Conservation (phyloP, 108 stramenopile genomes). For the Pseudonitzschia multiseries region DNA sequence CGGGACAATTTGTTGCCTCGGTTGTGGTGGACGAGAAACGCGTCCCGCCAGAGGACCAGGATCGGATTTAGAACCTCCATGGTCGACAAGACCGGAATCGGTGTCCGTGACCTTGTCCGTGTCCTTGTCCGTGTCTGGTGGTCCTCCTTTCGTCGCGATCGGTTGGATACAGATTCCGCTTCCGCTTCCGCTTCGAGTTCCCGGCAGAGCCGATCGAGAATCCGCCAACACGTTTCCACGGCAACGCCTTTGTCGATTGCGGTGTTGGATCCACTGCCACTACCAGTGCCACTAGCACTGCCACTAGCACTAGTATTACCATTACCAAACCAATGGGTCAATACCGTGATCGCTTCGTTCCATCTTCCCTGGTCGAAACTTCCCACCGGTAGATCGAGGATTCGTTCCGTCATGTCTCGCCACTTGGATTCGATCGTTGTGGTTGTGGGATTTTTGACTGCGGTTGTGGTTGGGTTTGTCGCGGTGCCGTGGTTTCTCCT, state of each 20-base stretch:
- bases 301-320: no score
- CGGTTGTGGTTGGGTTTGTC: background rate
- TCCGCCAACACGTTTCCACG: slow-evolving; percentile 5
- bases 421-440: slow-evolving; percentile 11
- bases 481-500: background rate
- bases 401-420: slow-evolving; percentile 12
- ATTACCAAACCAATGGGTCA: slow-evolving; percentile 4
- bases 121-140: background rate
- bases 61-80: slow-evolving; percentile 21
- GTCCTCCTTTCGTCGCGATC: background rate
- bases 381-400: slow-evolving; percentile 5
- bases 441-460: background rate
- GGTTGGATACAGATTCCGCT: background rate
- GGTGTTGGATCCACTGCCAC: no score
- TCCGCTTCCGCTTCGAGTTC: background rate
- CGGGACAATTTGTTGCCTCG: no score
- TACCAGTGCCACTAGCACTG: no score
- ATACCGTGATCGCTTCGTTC: slow-evolving; percentile 3
- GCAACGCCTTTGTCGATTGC: background rate
- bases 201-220: slow-evolving; percentile 9
- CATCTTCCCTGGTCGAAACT: background rate
- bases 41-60: slow-evolving; percentile 1
- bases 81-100: slow-evolving; percentile 1
- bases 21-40: no score
- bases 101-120: no score